Percentiles rank a stretch among this genome's conserved stretches.
phyloP scores from a whole-genome alignment of 192 early-diverging fungal genomes.

The Coemansia sp. region DNA sequence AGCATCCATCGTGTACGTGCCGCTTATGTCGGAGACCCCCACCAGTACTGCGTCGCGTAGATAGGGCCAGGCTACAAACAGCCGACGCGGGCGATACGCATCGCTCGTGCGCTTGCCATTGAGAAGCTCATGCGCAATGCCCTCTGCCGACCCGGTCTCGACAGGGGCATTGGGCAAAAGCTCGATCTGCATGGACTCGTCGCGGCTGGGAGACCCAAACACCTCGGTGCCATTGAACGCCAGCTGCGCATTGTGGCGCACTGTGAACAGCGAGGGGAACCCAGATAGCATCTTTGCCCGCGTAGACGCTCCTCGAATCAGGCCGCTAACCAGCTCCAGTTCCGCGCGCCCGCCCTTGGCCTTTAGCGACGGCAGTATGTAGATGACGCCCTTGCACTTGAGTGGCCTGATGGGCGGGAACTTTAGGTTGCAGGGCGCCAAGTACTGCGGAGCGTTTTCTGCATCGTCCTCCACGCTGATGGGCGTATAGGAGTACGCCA shows the following conservation, averaged over 20 bases:
- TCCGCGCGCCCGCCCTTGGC: not conserved
- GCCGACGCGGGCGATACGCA: constrained; percentile 29
- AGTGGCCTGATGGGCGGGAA: constrained; percentile 71
- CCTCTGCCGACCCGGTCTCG: constrained; percentile 7
- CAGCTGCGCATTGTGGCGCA: constrained; percentile 66
- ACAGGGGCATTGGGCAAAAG: constrained; percentile 17
- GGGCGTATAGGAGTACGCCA: constrained; percentile 60
- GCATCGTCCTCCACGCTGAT: constrained; percentile 39
- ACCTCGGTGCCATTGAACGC: constrained; percentile 81
- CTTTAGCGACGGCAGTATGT: constrained; percentile 63
- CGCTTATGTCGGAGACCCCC: constrained; percentile 67
- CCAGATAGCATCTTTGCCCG: constrained; percentile 71
- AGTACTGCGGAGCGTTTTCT: constrained; percentile 41
- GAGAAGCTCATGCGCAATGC: constrained; percentile 30
- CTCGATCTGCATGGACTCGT: constrained; percentile 47
- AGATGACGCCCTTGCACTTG: constrained; percentile 55
- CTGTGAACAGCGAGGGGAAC: constrained; percentile 85
- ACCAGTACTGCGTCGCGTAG: constrained; percentile 76
- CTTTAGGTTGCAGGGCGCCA: constrained; percentile 59
- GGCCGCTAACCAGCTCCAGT: constrained; percentile 56
- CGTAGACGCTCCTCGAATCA: constrained; percentile 61
- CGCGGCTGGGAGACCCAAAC: constrained; percentile 75
- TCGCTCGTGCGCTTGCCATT: constrained; percentile 28
- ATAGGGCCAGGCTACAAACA: constrained; percentile 77
- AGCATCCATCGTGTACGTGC: constrained; percentile 51